Evolutionary conservation across 768 basidiomycete species (phyloP).

Genomic region (Tricholoma sp.): DNA sequence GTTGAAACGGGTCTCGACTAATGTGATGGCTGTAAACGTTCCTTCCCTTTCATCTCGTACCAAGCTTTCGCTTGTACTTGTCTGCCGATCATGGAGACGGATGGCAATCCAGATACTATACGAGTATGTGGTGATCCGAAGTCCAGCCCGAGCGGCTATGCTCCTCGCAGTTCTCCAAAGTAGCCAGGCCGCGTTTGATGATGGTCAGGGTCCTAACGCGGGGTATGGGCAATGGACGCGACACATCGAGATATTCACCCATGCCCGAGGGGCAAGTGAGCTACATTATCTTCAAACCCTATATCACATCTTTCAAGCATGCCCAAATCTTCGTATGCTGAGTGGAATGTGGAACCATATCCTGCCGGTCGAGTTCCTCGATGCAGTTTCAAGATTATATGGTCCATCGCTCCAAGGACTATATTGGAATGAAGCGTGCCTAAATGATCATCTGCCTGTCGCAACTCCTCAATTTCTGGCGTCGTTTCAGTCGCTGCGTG

Average conservation of each 20-base stretch:
- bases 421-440: conserved; percentile 37
- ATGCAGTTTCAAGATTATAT: conserved; percentile 35
- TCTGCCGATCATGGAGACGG: conserved; percentile 42
- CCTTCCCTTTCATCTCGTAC: conserved; percentile 41
- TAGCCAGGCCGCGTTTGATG: conserved; percentile 3
- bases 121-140: conserved; percentile 40
- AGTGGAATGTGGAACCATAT: conserved; percentile 42
- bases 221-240: conserved; percentile 43
- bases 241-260: conserved; percentile 43
- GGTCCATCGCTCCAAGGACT: conserved; percentile 37
- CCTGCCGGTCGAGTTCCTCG: conserved; percentile 39
- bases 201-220: conserved; percentile 2
- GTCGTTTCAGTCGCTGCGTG: conserved; percentile 36
- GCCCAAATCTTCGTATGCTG: conserved; percentile 40
- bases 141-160: conserved; percentile 34
- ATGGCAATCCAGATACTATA: conserved; percentile 40
- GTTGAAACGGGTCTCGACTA: conserved; percentile 33
- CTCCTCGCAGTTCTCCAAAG: conserved; percentile 33
- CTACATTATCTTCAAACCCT: conserved; percentile 35
- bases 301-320: conserved; percentile 39
- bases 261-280: conserved; percentile 34
- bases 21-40: conserved; percentile 43
- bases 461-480: conserved; percentile 33
- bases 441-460: conserved; percentile 11
- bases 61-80: conserved; percentile 44